Evolutionary conservation across 2,329 filamentous ascomycete species (phyloP).

Genomic region (Rhexocercosporidium sp.): DNA sequence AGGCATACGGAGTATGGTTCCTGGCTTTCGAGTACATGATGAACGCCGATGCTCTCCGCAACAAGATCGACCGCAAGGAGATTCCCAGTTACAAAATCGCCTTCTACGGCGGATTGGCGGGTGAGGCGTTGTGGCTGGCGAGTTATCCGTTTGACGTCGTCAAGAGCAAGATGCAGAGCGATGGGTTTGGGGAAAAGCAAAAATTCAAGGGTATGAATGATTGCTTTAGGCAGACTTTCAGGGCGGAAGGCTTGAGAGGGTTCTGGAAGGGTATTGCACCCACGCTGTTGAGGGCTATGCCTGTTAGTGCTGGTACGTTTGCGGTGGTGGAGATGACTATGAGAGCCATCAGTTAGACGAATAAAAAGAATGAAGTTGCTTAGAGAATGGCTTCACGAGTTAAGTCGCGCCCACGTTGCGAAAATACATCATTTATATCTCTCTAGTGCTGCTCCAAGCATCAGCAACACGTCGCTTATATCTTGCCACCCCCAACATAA

Average conservation of each 20-base stretch:
- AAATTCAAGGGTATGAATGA: slow-evolving; percentile 84
- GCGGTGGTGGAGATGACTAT: slow-evolving; percentile 76
- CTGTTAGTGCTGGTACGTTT: slow-evolving; percentile 97
- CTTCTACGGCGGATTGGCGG: slow-evolving; percentile 88
- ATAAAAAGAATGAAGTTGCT: not conserved
- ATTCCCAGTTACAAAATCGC: slow-evolving; percentile 87
- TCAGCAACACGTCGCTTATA: not conserved
- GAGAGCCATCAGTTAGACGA: slow-evolving; percentile 58
- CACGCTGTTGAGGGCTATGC: slow-evolving; percentile 92
- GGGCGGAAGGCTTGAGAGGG: slow-evolving; percentile 75
- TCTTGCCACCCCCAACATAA: slow-evolving; percentile 4
- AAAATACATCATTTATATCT: not conserved
- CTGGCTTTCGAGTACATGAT: slow-evolving; percentile 94
- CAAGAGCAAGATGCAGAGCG: slow-evolving; percentile 99
- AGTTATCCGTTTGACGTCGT: slow-evolving; percentile 97
- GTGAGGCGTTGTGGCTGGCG: slow-evolving; percentile 89
- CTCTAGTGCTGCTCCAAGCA: not conserved
- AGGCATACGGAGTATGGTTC: slow-evolving; percentile 97
- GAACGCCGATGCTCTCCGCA: slow-evolving; percentile 84
- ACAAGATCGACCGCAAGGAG: slow-evolving; percentile 74
- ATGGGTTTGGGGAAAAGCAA: slow-evolving; percentile 78
- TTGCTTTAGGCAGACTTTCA: slow-evolving; percentile 85
- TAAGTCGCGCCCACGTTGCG: not conserved
- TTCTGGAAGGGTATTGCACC: slow-evolving; percentile 97
- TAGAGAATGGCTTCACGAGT: slow-evolving; percentile 6